Evolutionary conservation across 2,329 filamentous ascomycete species (phyloP).

Genomic region (Amauroascus verrucosus): DNA sequence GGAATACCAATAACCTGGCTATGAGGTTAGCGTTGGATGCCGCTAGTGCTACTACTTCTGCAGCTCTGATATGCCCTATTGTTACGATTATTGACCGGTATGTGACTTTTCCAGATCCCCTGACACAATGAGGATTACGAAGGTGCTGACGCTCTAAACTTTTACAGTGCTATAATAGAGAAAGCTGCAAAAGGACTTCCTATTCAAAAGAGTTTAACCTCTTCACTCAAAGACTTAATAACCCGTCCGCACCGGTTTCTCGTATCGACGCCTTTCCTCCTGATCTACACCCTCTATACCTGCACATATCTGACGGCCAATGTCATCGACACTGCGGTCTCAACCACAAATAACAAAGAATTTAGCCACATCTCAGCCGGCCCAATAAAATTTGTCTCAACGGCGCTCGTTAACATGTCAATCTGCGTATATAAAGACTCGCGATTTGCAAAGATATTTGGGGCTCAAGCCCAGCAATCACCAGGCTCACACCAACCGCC

Average conservation of each 20-base stretch:
- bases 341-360: constrained; percentile 50
- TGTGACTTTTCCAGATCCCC: constrained; percentile 17
- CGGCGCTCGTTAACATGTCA: constrained; percentile 70
- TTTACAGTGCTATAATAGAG: constrained; percentile 39
- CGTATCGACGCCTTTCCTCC: constrained; percentile 39
- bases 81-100: constrained; percentile 84
- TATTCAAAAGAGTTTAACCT: constrained; percentile 33
- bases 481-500: constrained; percentile 10
- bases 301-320: constrained; percentile 88
- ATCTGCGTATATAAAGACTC: constrained; percentile 86
- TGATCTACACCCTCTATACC: constrained; percentile 58
- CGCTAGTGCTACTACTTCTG: constrained; percentile 59
- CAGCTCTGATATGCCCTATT: constrained; percentile 66
- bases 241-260: constrained; percentile 36
- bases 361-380: constrained; percentile 59
- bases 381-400: constrained; percentile 68
- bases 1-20: constrained; percentile 68
- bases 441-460: constrained; percentile 73
- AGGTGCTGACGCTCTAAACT: not conserved
- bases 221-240: constrained; percentile 33
- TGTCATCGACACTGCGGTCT: constrained; percentile 67
- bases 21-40: constrained; percentile 58
- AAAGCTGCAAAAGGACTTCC: constrained; percentile 39
- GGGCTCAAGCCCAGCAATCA: constrained; percentile 39
- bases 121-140: not conserved